These are phyloP conservation scores for Botrytis squamosa DNA, from an alignment of 2,329 filamentous ascomycete genomes.

Conservation along the genomic window DNA sequence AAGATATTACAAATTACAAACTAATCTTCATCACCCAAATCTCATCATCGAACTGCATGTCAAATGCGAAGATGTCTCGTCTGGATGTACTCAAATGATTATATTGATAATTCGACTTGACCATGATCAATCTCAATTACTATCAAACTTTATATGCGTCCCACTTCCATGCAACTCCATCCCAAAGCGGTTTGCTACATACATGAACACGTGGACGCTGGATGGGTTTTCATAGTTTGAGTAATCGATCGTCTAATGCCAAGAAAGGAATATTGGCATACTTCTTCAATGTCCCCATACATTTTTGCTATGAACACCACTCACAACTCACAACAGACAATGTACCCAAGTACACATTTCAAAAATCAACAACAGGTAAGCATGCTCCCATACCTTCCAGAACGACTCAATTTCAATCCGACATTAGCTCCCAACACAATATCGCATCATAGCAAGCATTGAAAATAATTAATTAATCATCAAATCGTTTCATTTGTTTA, in stretches of 20 bases:
- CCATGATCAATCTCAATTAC: neutral
- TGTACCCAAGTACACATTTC: neutral
- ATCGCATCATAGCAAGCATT: neutral
- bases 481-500: constrained; percentile 11
- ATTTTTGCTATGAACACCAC: neutral
- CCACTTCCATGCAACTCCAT: neutral
- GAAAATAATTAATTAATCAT: neutral
- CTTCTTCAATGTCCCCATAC: neutral
- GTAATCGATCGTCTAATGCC: neutral
- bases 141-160: neutral
- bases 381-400: neutral
- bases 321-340: neutral
- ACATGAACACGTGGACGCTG: neutral
- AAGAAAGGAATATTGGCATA: neutral
- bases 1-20: neutral
- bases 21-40: neutral
- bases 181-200: neutral
- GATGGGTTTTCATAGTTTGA: neutral
- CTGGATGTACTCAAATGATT: neutral
- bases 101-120: neutral
- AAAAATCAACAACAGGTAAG: neutral
- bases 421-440: neutral
- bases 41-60: neutral
- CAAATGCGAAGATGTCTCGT: neutral
- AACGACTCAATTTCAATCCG: neutral